Evolutionary conservation across 768 basidiomycete species (phyloP).

Genomic region (Chalciporus sphaerocephalus): DNA sequence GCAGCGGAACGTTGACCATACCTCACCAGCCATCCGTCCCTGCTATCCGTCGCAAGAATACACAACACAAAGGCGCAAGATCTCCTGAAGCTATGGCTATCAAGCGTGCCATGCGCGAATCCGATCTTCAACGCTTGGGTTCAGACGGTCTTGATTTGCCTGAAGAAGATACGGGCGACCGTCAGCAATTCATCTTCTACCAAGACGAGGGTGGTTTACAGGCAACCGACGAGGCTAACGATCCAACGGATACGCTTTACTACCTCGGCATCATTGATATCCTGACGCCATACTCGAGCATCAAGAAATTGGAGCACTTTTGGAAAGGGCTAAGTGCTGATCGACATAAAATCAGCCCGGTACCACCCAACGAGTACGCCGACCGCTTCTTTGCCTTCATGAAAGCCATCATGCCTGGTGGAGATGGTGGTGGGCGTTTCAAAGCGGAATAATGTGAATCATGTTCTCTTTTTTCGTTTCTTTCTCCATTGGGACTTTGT

Average conservation of each 20-base stretch:
- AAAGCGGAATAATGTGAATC: constrained; percentile 35
- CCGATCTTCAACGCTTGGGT: constrained; percentile 71
- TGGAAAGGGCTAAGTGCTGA: constrained; percentile 91
- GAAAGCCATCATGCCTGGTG: constrained; percentile 80
- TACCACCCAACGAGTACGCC: constrained; percentile 82
- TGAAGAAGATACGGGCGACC: constrained; percentile 54
- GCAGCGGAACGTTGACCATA: background rate
- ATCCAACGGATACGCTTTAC: constrained; percentile 71
- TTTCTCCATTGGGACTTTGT: constrained; percentile 2
- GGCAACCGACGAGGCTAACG: constrained; percentile 85
- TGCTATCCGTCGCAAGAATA: constrained; percentile 55
- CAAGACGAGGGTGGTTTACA: constrained; percentile 93
- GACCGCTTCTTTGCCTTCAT: constrained; percentile 86
- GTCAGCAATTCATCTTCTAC: constrained; percentile 83
- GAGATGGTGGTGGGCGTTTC: constrained; percentile 57
- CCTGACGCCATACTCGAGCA: constrained; percentile 75
- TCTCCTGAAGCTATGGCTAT: constrained; percentile 78
- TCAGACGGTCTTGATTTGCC: constrained; percentile 49
- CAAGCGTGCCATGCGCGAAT: constrained; percentile 79
- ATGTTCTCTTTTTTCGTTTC: background rate
- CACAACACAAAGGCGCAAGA: constrained; percentile 50
- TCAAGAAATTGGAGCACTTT: constrained; percentile 82
- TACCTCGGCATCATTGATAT: constrained; percentile 98
- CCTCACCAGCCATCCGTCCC: constrained; percentile 63
- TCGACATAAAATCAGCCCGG: constrained; percentile 90